Conservation (phyloP, 2,329 filamentous ascomycete genomes). For the Claviceps fusiformis region DNA sequence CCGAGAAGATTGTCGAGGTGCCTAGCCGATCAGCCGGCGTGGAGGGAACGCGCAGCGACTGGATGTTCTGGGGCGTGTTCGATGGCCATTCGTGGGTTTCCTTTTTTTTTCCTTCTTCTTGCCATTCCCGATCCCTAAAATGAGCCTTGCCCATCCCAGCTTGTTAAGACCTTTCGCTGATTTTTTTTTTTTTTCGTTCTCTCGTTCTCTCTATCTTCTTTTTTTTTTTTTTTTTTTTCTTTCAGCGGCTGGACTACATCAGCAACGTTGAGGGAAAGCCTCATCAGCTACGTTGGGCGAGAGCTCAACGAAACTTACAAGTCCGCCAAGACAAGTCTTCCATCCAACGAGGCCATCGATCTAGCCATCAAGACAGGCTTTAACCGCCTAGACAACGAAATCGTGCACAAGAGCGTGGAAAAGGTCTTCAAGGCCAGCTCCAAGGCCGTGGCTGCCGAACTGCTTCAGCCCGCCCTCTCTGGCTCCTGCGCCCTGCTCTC, state of each 20-base stretch:
- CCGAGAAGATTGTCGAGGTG: constrained; percentile 93
- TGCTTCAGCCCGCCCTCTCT: constrained; percentile 82
- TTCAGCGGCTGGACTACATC: constrained; percentile 91
- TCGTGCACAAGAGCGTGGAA: constrained; percentile 82
- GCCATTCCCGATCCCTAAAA: constrained; percentile 1
- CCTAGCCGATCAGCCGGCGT: constrained; percentile 38
- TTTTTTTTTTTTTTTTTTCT: neutral
- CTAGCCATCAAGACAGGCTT: constrained; percentile 88
- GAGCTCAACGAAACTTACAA: constrained; percentile 91
- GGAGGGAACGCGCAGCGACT: constrained; percentile 48
- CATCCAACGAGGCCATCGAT: constrained; percentile 70
- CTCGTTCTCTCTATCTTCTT: too few species aligned
- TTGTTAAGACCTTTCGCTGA: neutral
- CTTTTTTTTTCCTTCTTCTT: constrained; percentile 3
- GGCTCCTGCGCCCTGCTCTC: constrained; percentile 94
- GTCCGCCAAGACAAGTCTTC: constrained; percentile 46
- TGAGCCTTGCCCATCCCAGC: neutral
- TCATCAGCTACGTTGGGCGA: constrained; percentile 84
- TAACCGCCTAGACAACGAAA: constrained; percentile 78
- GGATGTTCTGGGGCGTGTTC: constrained; percentile 99
- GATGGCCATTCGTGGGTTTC: constrained; percentile 76
- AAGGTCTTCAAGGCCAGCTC: constrained; percentile 83
- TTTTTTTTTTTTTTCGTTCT: neutral
- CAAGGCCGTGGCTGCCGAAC: constrained; percentile 79
- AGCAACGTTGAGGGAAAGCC: constrained; percentile 79